phyloP scores from a whole-genome alignment of 148 eudicot species.

The Vaccinium vitisidaea region DNA sequence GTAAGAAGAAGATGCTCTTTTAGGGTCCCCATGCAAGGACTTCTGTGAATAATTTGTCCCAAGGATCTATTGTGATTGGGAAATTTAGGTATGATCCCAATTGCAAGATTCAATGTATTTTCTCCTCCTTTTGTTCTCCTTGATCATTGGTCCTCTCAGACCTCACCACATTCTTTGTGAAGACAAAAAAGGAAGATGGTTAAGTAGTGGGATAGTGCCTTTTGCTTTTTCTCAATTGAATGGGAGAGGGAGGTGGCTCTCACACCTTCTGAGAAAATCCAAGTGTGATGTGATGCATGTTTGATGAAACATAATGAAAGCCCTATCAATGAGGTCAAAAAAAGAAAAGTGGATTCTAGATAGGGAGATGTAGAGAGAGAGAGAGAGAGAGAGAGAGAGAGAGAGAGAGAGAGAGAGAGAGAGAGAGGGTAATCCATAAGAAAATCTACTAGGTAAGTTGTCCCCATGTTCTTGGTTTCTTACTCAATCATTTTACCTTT shows the following conservation, averaged over 20 bases:
- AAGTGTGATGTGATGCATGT: slow-evolving; percentile 14
- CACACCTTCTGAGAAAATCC: neutral
- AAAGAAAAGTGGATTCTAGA: neutral
- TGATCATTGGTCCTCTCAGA: neutral
- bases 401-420: neutral
- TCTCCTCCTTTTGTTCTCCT: slow-evolving; percentile 2
- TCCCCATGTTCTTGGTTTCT: slow-evolving; percentile 10
- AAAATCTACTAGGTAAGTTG: slow-evolving; percentile 16
- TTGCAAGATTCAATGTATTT: slow-evolving; percentile 15
- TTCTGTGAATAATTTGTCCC: neutral
- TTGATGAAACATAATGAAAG: slow-evolving; percentile 19
- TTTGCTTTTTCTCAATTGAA: slow-evolving; percentile 7
- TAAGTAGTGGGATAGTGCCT: slow-evolving; percentile 9
- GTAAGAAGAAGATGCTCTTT: neutral
- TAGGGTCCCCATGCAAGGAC: neutral
- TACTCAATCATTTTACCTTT: slow-evolving; percentile 12
- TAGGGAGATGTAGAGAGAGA: neutral
- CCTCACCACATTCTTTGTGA: slow-evolving; percentile 5
- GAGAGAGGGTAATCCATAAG: neutral
- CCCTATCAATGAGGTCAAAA: slow-evolving; percentile 21
- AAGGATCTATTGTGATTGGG: neutral
- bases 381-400: neutral
- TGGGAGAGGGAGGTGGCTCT: neutral
- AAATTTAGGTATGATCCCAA: neutral
- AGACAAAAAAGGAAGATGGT: slow-evolving; percentile 2